These are phyloP conservation scores for Daldinia grandis DNA, from an alignment of 495 filamentous ascomycete genomes.

Conservation along the genomic window DNA sequence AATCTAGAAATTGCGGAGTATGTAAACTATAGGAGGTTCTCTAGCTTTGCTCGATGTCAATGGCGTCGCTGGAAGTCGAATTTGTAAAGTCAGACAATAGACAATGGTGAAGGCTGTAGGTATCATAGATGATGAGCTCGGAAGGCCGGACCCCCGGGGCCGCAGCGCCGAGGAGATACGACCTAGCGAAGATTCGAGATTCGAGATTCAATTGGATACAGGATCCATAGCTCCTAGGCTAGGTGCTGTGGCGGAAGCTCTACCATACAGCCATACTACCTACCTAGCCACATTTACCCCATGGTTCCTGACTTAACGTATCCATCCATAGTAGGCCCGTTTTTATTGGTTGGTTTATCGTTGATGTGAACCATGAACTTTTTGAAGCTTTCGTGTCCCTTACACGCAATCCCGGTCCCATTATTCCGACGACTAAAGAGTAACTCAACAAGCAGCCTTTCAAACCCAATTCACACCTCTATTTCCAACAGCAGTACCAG, in stretches of 20 bases:
- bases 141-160: constrained; percentile 30
- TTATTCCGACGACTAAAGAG: constrained; percentile 3
- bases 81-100: constrained; percentile 24
- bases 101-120: constrained; percentile 16
- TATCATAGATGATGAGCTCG: constrained; percentile 9
- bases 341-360: constrained; percentile 39
- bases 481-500: not conserved
- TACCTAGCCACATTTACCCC: constrained; percentile 39
- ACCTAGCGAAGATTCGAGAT: not conserved
- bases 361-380: constrained; percentile 9
- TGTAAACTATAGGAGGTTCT: not conserved
- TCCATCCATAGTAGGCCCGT: constrained; percentile 1
- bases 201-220: not conserved
- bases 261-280: too few species aligned
- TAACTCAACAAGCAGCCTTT: constrained; percentile 4
- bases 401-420: constrained; percentile 35
- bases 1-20: not conserved
- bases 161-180: constrained; percentile 27
- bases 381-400: constrained; percentile 50
- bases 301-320: constrained; percentile 2
- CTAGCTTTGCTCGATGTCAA: not conserved
- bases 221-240: too few species aligned
- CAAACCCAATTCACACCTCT: not conserved
- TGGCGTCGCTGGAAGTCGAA: constrained; percentile 4
- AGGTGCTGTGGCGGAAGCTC: constrained; percentile 43